These are phyloP conservation scores for Mallotus repandus DNA, from an alignment of 441 rosid species.

Conservation along the genomic window DNA sequence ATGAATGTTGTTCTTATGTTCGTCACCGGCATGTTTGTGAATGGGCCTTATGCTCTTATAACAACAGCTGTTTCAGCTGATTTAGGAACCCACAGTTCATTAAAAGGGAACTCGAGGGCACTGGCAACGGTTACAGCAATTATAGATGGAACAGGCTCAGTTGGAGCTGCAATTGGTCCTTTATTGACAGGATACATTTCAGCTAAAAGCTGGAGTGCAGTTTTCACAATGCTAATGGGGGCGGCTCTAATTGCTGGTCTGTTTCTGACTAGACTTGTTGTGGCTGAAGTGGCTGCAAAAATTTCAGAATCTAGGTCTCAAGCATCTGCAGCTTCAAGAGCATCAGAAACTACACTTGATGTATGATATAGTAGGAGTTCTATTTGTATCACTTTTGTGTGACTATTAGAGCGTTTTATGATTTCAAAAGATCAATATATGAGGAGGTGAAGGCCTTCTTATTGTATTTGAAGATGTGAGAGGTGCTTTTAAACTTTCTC, in stretches of 20 bases:
- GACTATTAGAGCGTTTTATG: slow-evolving; percentile 6
- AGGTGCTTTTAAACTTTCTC: slow-evolving; percentile 32
- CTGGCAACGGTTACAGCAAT: slow-evolving; percentile 94
- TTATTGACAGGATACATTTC: slow-evolving; percentile 85
- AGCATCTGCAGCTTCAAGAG: slow-evolving; percentile 28
- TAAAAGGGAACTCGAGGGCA: slow-evolving; percentile 85
- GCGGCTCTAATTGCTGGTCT: slow-evolving; percentile 87
- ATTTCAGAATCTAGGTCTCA: slow-evolving; percentile 49
- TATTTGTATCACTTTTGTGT: slow-evolving; percentile 1
- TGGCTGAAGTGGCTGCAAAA: slow-evolving; percentile 77
- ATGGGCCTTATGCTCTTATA: slow-evolving; percentile 92
- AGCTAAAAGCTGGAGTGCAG: slow-evolving; percentile 73
- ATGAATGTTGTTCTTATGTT: slow-evolving; percentile 70
- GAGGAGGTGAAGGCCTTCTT: slow-evolving; percentile 23
- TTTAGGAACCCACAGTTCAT: slow-evolving; percentile 84
- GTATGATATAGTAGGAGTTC: slow-evolving; percentile 23
- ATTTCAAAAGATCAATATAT: slow-evolving; percentile 15
- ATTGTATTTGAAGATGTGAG: slow-evolving; percentile 21
- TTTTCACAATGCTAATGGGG: slow-evolving; percentile 92
- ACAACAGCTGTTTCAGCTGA: slow-evolving; percentile 97
- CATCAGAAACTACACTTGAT: slow-evolving; percentile 27
- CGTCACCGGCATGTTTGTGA: slow-evolving; percentile 82
- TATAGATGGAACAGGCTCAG: slow-evolving; percentile 94
- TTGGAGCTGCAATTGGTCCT: slow-evolving; percentile 96
- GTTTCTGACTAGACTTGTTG: slow-evolving; percentile 67